Conservation (phyloP, 2,329 filamentous ascomycete species). For the Ascochyta viciae-villosae region DNA sequence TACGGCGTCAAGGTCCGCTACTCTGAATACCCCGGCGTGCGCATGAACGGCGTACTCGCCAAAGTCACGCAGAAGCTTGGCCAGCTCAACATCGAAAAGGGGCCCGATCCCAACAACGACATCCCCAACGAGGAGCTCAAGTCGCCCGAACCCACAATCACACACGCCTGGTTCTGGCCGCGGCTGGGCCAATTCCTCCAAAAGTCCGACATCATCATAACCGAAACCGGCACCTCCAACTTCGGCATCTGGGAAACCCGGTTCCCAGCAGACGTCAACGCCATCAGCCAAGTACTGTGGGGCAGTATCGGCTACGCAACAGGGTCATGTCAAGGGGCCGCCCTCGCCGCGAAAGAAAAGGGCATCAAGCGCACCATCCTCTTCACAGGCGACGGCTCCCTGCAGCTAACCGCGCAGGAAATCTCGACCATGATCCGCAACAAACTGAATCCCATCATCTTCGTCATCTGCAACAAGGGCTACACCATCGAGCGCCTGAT, state of each 20-base stretch:
- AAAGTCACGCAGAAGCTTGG: slow-evolving; percentile 68
- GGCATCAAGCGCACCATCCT: slow-evolving; percentile 72
- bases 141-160: slow-evolving; percentile 58
- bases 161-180: slow-evolving; percentile 80
- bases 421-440: slow-evolving; percentile 83
- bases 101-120: slow-evolving; percentile 63
- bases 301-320: slow-evolving; percentile 71
- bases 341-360: slow-evolving; percentile 74
- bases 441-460: slow-evolving; percentile 77
- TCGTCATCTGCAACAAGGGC: slow-evolving; percentile 86
- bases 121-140: slow-evolving; percentile 48
- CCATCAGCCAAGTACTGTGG: slow-evolving; percentile 80
- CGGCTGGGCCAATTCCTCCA: slow-evolving; percentile 75
- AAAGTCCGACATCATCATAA: slow-evolving; percentile 78
- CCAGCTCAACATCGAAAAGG: slow-evolving; percentile 62
- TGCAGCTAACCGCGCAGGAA: slow-evolving; percentile 86
- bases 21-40: slow-evolving; percentile 77
- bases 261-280: slow-evolving; percentile 79
- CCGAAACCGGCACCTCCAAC: slow-evolving; percentile 87
- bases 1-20: slow-evolving; percentile 76
- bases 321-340: slow-evolving; percentile 70
- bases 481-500: slow-evolving; percentile 91
- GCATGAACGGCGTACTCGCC: slow-evolving; percentile 78
- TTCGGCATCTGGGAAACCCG: slow-evolving; percentile 87
- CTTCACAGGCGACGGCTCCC: slow-evolving; percentile 87